Conservation (phyloP, 768 basidiomycete species). For the Dendrothele bispora region DNA sequence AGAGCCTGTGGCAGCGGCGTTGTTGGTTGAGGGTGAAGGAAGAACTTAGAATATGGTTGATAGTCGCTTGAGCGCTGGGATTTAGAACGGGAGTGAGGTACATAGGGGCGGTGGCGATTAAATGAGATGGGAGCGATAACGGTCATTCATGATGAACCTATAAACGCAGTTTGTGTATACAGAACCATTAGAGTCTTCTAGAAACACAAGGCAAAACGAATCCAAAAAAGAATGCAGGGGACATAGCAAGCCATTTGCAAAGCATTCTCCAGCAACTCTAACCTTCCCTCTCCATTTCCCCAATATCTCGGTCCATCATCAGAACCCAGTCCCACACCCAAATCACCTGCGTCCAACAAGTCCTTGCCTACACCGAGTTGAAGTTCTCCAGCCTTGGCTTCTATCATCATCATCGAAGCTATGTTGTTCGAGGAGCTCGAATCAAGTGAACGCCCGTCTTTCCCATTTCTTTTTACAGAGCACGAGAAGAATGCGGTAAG, state of each 20-base stretch:
- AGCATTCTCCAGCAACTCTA: conserved; percentile 72
- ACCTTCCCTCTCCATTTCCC: conserved; percentile 80
- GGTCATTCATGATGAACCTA: conserved; percentile 97
- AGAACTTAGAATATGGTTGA: conserved; percentile 38
- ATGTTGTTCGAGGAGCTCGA: too few species aligned
- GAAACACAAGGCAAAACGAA: background rate
- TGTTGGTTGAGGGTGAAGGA: conserved; percentile 16
- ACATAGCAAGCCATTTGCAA: conserved; percentile 87
- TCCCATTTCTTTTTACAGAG: conserved; percentile 64
- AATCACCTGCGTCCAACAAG: conserved; percentile 58
- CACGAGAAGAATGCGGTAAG: conserved; percentile 83
- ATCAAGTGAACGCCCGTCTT: too few species aligned
- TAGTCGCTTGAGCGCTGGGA: conserved; percentile 46
- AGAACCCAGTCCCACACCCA: conserved; percentile 41
- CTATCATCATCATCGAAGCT: too few species aligned
- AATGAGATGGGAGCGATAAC: conserved; percentile 93
- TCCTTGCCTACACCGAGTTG: too few species aligned
- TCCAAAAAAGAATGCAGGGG: too few species aligned
- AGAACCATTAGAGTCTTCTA: too few species aligned
- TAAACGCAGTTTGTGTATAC: background rate
- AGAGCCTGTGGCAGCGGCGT: conserved; percentile 7
- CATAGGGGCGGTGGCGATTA: conserved; percentile 88
- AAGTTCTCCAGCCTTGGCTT: too few species aligned
- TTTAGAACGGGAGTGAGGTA: conserved; percentile 85
- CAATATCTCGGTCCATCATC: conserved; percentile 69